phyloP scores from a whole-genome alignment of 495 filamentous ascomycete species.

The Pyronema omphalodes region DNA sequence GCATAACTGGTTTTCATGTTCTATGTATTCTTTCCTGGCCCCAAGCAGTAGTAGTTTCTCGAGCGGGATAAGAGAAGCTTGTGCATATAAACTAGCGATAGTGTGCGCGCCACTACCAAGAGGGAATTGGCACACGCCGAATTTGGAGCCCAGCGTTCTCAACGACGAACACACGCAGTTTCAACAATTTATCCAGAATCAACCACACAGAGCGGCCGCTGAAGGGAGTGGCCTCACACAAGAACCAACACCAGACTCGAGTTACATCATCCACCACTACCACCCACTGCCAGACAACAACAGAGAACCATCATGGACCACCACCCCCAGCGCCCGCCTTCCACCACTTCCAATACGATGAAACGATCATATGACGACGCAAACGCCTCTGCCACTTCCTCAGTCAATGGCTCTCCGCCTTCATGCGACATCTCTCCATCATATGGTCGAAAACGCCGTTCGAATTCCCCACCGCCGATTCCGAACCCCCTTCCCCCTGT shows the following conservation, averaged over 20 bases:
- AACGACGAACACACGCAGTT: background rate
- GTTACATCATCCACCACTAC: background rate
- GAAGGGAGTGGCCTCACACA: background rate
- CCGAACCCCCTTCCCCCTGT: background rate
- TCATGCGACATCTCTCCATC: background rate
- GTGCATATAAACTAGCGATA: too few species aligned
- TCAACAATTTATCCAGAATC: too few species aligned
- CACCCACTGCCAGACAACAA: background rate
- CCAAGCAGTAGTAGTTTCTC: too few species aligned
- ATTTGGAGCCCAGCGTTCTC: background rate
- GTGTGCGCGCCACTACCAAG: background rate
- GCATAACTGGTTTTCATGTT: background rate
- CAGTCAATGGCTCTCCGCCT: background rate
- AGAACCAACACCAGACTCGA: background rate
- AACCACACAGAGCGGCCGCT: too few species aligned
- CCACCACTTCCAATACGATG: background rate
- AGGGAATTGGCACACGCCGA: background rate
- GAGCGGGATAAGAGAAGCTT: too few species aligned
- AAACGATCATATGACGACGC: slow-evolving; percentile 2
- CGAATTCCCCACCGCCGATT: background rate
- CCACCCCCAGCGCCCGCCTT: too few species aligned
- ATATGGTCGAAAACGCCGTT: background rate
- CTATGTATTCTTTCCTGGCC: background rate
- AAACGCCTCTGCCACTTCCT: background rate
- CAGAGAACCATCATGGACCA: too few species aligned